Percentiles rank a stretch among this genome's conserved stretches.
phyloP scores from a whole-genome alignment of 129 eudicot species.

The Chrysanthemum seticuspe region DNA sequence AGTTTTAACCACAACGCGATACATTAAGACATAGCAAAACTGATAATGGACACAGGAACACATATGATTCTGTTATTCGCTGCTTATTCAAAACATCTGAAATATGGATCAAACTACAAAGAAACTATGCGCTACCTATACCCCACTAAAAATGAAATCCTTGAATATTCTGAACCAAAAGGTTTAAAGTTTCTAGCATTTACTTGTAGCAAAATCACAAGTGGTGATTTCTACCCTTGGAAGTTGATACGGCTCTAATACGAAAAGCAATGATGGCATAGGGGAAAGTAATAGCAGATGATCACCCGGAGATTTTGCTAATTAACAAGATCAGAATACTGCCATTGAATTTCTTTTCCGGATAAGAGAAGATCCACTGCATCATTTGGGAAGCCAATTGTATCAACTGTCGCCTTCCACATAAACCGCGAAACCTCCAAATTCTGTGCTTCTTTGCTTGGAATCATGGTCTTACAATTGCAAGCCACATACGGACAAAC shows the following conservation, averaged over 20 bases:
- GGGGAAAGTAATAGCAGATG: not conserved
- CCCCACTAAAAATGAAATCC: not conserved
- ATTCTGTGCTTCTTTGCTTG: slow-evolving; percentile 41
- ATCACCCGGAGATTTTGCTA: slow-evolving; percentile 21
- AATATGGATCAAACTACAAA: no score
- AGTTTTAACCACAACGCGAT: no score
- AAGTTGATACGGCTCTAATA: not conserved
- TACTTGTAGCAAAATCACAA: not conserved
- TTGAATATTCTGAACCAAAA: not conserved
- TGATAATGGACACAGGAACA: no score
- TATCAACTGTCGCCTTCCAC: slow-evolving; percentile 46
- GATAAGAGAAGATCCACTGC: slow-evolving; percentile 31
- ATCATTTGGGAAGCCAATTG: slow-evolving; percentile 35
- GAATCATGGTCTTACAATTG: slow-evolving; percentile 35
- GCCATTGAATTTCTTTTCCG: slow-evolving; percentile 36
- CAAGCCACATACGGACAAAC: slow-evolving; percentile 40
- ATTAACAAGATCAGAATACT: slow-evolving; percentile 21
- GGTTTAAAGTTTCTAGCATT: not conserved
- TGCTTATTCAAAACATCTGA: no score
- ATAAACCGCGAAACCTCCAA: slow-evolving; percentile 17
- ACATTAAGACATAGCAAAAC: no score
- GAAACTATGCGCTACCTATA: no score
- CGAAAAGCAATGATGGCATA: not conserved
- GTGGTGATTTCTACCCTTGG: not conserved
- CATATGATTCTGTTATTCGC: no score